Percentiles rank a stretch among this genome's conserved stretches.
Conservation (phyloP, 805 yeast species). For the Middelhovenomyces tepae region DNA sequence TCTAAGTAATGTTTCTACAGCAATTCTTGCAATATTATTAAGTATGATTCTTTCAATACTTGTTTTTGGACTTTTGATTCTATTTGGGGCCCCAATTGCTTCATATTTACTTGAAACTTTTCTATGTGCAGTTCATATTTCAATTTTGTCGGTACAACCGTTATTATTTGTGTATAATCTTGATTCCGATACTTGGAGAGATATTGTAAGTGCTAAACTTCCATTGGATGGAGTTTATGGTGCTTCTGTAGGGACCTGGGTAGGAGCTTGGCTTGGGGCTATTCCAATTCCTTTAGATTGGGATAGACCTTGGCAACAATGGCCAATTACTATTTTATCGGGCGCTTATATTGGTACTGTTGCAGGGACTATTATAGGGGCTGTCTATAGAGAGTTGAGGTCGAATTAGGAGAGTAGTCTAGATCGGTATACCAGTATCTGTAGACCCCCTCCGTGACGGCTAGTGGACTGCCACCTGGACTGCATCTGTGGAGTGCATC, state of each 20-base stretch:
- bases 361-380: constrained; percentile 43
- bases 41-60: constrained; percentile 23
- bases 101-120: constrained; percentile 46
- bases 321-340: constrained; percentile 82
- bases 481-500: too few species aligned
- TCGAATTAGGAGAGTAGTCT: too few species aligned
- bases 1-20: constrained; percentile 14
- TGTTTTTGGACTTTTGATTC: constrained; percentile 33
- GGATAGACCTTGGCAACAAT: constrained; percentile 95
- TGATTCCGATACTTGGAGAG: constrained; percentile 40
- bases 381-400: constrained; percentile 4
- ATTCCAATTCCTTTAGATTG: constrained; percentile 92
- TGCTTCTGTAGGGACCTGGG: constrained; percentile 33
- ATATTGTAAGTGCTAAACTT: constrained; percentile 22
- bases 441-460: too few species aligned
- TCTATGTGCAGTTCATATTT: constrained; percentile 51
- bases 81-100: constrained; percentile 77
- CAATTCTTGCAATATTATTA: constrained; percentile 24
- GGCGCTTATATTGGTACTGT: constrained; percentile 74
- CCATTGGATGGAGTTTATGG: constrained; percentile 28
- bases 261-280: constrained; percentile 91
- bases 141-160: constrained; percentile 55
- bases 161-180: constrained; percentile 47
- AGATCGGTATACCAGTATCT: too few species aligned
- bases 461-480: too few species aligned